Evolutionary conservation across 768 basidiomycete species (phyloP), one percentile per base, ranked within the genome.

Genomic region (Collybia sp.): DNA sequence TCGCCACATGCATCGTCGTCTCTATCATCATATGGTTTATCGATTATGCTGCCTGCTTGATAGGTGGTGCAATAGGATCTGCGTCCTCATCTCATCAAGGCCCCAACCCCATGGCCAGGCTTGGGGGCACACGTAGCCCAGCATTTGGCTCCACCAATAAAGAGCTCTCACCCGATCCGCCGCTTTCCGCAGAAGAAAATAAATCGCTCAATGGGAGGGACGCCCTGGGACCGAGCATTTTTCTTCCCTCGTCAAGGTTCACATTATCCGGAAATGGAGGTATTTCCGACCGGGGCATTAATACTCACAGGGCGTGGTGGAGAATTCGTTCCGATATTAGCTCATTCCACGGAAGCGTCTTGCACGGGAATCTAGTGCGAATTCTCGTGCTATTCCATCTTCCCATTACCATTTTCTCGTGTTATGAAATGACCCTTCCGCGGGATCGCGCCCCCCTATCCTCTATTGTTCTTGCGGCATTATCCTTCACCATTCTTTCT

Each of bases 311-410:
- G 43, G 55, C 66, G 40, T 83, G 80, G 80, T 76, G 74, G 71
- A 67, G 73, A 43, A 52, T 78, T 18, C 76, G 82, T 39, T 71
- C 77, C 30, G 76, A 82, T 53, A 74, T 86, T 49, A 82, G 81
- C 42, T 85, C 87, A 13, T 88, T 93, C 66, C 90, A 93, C 60
- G 77, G 82, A 13, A 86, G 79, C 53, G 79, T 90, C 42, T 69
- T 92, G 44, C 83, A 88, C 53, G 95, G 95, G 38, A 97, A 96
- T 64, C 81, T 97, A 48, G 83, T 94, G 48, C 88, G 95, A 49
- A 72, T 97, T 46, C 79, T 98, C 36, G 75, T 96, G 33, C 71
- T 94, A 30, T 98, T 99, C 69, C 95, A 99, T 65, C 80, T 97
- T 15, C 95, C 95, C 6, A 77, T 98, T 48, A 95, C 93, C 31